Evolutionary conservation across 768 basidiomycete genomes (phyloP), one percentile per base, ranked within the genome.

Genomic region (Amanita inopinata): DNA sequence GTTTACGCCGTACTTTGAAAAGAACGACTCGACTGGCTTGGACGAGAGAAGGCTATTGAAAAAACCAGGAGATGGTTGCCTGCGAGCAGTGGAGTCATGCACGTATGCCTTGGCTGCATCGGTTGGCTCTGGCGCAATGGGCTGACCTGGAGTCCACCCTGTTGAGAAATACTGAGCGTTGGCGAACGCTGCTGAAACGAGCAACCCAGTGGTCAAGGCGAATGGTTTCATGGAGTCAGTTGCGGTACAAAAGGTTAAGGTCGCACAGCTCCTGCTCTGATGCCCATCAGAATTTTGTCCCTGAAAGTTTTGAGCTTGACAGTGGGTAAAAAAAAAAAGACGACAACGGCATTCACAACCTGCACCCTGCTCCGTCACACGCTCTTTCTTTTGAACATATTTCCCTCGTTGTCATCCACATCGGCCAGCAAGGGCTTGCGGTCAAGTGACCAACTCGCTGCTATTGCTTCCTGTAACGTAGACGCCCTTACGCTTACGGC

Each of bases 91-190:
- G 28, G 49, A 49, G 23, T 43, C 24, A 2, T 50, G 38, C 5
- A 41, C 33, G 9, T 53, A 48, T 9, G 44, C 52, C 24, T 50
- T 53, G 27, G 53, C 46, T 12, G 52, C 56, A 4, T 56, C 47
- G 4, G 52, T 47, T 4, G 55, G 49, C 3, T 51, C 47, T 19
- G 56, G 51, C 3, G 63, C 56, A 2, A 65, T 66, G 0, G 75
- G 64, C 54, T 88, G 80, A 20, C 84, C 86, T 2, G 87, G 87
- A 20, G 64, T 54, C 87, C 87, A 90, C n/a, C 87, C 88, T 23
- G 66, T 65, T 3, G 85, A 87, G 60, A 88, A 80, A 60, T 87
- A 88, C 49, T 84, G 78, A 9, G 83, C 84, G 38, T 62, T 61
- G 33, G 60, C 65, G 17, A 65, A 59, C 28, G 22, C 18, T 8